Percentiles rank a stretch among this genome's conserved stretches.
phyloP scores from a whole-genome alignment of 805 yeast genomes.

The Tetrapisispora phaffii region DNA sequence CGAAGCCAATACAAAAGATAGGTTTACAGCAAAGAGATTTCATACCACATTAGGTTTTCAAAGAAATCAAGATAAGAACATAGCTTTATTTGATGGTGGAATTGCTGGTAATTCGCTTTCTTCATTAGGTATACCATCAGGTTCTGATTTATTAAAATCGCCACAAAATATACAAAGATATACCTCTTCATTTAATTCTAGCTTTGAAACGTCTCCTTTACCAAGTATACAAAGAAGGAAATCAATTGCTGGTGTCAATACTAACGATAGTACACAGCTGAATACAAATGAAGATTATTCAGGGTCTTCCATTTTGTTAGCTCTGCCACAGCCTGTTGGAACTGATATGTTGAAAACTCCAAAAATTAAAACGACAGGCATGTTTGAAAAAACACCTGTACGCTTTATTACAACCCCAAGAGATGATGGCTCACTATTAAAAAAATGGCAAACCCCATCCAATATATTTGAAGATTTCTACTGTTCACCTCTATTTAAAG shows the following conservation, averaged over 20 bases:
- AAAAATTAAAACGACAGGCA: slow-evolving; percentile 9
- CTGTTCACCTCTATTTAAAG: slow-evolving; percentile 26
- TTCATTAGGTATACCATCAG: not conserved
- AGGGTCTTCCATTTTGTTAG: slow-evolving; percentile 17
- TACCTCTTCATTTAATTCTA: slow-evolving; percentile 28
- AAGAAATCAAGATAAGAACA: slow-evolving; percentile 1
- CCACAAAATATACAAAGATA: slow-evolving; percentile 22
- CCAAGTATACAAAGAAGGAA: slow-evolving; percentile 1
- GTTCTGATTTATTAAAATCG: slow-evolving; percentile 7
- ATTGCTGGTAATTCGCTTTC: not conserved
- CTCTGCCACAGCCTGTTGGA: slow-evolving; percentile 1
- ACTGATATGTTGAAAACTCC: slow-evolving; percentile 18
- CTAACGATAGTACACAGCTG: slow-evolving; percentile 1
- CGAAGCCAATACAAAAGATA: not conserved
- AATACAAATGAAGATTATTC: slow-evolving; percentile 24
- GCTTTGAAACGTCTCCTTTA: slow-evolving; percentile 24
- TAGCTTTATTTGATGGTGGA: not conserved
- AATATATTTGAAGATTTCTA: slow-evolving; percentile 27
- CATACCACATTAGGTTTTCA: slow-evolving; percentile 1
- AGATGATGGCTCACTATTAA: slow-evolving; percentile 13
- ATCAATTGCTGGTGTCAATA: not conserved
- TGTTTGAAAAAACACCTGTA: slow-evolving; percentile 18
- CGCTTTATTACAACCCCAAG: slow-evolving; percentile 18
- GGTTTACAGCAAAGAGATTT: not conserved
- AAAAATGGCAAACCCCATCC: slow-evolving; percentile 29